These are phyloP conservation scores for Cryptosporidium canis DNA, from an alignment of 169 alveolate species.

Conservation along the genomic window DNA sequence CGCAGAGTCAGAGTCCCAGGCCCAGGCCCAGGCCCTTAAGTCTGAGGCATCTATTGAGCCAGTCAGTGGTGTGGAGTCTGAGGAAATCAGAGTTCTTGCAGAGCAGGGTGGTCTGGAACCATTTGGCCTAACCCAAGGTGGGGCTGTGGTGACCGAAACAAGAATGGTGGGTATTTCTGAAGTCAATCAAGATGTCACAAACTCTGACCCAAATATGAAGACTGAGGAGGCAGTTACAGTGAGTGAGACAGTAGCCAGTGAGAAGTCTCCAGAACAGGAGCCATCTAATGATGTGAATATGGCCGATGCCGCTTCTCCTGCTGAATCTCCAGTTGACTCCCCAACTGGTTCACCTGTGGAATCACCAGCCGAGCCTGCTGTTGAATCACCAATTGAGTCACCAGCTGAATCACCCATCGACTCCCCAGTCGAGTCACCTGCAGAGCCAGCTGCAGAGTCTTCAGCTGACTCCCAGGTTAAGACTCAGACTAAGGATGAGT, in stretches of 20 bases:
- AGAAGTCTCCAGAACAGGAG: neutral
- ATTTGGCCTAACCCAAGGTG: neutral
- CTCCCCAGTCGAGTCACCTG: neutral
- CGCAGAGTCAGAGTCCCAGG: neutral
- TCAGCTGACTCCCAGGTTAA: no score
- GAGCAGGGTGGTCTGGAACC: neutral
- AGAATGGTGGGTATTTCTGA: slow-evolving; percentile 8
- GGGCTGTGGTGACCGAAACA: neutral
- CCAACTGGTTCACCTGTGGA: neutral
- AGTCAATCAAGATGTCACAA: neutral
- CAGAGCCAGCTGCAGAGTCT: neutral
- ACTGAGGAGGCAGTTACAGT: no score
- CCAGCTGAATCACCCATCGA: neutral
- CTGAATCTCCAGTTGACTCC: neutral
- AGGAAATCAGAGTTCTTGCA: neutral
- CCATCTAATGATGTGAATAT: no score
- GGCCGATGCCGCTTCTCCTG: neutral
- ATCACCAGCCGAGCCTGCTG: neutral
- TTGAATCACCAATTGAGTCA: neutral
- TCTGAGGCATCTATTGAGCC: neutral
- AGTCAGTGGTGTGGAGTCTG: neutral
- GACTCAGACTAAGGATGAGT: neutral
- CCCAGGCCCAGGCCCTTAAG: neutral
- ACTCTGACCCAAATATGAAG: no score
- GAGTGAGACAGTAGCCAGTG: neutral